Evolutionary conservation across 257 asterid genomes (phyloP).

Genomic region (Solanum paucissectum): DNA sequence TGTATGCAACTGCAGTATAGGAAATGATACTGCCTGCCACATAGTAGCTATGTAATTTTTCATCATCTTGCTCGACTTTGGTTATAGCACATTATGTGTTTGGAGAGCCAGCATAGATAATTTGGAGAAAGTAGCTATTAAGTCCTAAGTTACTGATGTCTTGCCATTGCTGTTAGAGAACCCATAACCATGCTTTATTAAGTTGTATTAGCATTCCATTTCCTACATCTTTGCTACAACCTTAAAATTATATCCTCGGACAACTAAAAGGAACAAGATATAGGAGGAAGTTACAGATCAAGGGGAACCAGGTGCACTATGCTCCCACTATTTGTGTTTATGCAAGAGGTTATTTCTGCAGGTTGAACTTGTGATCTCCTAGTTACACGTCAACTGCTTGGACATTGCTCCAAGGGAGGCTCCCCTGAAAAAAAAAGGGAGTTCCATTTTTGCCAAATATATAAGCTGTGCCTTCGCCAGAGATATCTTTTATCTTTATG

Average conservation of each 20-base stretch:
- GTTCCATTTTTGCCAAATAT: neutral
- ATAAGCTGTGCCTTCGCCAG: neutral
- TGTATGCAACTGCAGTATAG: conserved; percentile 3
- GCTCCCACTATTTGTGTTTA: neutral
- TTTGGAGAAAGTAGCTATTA: neutral
- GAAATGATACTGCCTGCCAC: conserved; percentile 7
- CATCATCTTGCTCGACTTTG: neutral
- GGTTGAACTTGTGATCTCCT: neutral
- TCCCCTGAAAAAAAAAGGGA: neutral
- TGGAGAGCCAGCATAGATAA: neutral
- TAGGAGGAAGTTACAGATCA: neutral
- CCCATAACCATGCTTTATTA: neutral
- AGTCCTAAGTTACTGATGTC: neutral
- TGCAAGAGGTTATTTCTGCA: neutral
- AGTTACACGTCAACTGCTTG: neutral
- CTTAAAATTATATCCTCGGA: neutral
- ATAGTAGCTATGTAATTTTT: neutral
- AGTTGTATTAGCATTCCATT: neutral
- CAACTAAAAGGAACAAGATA: neutral
- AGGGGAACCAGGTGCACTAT: neutral
- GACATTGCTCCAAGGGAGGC: neutral
- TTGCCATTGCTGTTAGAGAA: neutral
- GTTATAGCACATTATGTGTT: neutral
- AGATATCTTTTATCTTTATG: neutral
- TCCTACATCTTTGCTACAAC: neutral